Conservation (phyloP, 2,329 filamentous ascomycete species). For the Aspergillus pseudotamarii region DNA sequence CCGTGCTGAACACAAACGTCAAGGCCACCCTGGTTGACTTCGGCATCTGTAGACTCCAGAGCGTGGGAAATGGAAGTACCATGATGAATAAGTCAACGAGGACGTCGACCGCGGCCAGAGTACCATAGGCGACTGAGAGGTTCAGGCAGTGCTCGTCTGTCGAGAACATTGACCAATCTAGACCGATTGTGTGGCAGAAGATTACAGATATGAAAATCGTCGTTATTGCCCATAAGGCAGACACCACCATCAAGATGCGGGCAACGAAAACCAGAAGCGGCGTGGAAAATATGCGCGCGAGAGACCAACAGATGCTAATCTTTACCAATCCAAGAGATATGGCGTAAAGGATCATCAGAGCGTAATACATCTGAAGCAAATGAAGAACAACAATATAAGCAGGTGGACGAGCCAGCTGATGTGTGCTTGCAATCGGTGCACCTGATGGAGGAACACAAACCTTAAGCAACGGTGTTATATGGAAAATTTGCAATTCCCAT, state of each 20-base stretch:
- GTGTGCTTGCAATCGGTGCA: too few relatives aligned
- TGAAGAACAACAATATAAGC: background rate
- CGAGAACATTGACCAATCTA: background rate
- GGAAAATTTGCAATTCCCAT: background rate
- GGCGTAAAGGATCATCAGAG: background rate
- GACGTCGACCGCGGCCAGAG: background rate
- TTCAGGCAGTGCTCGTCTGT: background rate
- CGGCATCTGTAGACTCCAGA: background rate
- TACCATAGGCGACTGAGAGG: background rate
- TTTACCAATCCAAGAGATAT: background rate
- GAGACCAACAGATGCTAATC: constrained; percentile 1
- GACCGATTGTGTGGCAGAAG: background rate
- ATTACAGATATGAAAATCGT: background rate
- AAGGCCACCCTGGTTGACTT: background rate
- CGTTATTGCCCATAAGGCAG: background rate
- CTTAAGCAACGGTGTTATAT: background rate
- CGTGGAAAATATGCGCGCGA: background rate
- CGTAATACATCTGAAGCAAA: background rate
- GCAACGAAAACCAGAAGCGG: background rate
- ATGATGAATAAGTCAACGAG: background rate
- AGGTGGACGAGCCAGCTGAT: background rate
- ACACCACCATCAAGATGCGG: background rate
- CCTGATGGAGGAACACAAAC: background rate
- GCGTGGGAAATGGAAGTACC: background rate
- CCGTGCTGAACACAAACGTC: background rate